Percentiles rank a stretch among this genome's conserved stretches.
Conservation (phyloP, 2,329 filamentous ascomycete species). For the Dothideomycetes sp. region DNA sequence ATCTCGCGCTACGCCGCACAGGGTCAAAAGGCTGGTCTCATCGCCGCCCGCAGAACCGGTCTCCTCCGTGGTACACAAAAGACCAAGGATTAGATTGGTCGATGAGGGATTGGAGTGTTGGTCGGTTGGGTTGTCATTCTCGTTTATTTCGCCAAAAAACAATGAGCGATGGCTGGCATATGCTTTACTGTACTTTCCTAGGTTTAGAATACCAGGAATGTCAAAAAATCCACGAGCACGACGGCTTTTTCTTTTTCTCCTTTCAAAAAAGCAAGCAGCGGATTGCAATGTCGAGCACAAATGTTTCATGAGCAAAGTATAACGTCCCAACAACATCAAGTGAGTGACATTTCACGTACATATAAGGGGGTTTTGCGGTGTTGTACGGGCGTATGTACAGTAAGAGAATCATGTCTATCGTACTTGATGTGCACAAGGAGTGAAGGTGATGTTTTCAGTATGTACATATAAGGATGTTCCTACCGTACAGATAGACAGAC, state of each 20-base stretch:
- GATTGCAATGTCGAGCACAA: conserved; percentile 64
- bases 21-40: conserved; percentile 99
- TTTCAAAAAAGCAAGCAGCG: conserved; percentile 1
- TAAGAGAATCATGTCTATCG: too few relatives aligned
- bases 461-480: background rate
- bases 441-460: background rate
- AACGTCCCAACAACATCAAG: background rate
- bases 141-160: conserved; percentile 13
- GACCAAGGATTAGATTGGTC: conserved; percentile 68
- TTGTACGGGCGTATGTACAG: too few relatives aligned
- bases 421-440: background rate
- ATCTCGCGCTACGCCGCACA: conserved; percentile 96
- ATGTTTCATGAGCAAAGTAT: conserved; percentile 25
- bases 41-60: conserved; percentile 98
- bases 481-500: background rate
- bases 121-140: conserved; percentile 23
- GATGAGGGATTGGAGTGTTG: conserved; percentile 20
- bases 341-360: background rate
- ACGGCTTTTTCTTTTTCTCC: conserved; percentile 8
- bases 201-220: conserved; percentile 14
- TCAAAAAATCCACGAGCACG: conserved; percentile 13
- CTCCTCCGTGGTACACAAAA: conserved; percentile 99
- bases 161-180: conserved; percentile 14
- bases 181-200: conserved; percentile 13
- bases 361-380: too few relatives aligned